phyloP scores from a whole-genome alignment of 495 filamentous ascomycete species.

The Sordaria brevicollis region DNA sequence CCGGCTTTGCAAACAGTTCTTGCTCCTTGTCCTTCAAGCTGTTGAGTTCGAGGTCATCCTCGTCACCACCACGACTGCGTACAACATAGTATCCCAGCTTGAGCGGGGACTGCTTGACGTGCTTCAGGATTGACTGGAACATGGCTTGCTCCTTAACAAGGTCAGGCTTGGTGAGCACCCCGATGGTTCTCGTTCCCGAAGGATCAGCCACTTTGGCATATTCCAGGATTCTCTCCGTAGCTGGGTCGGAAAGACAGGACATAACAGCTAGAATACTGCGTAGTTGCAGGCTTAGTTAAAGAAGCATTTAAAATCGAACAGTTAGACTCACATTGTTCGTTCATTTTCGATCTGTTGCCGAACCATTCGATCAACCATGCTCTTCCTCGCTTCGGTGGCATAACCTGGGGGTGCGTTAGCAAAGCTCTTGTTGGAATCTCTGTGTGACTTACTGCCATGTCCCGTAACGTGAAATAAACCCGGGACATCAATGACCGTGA shows the following conservation, averaged over 20 bases:
- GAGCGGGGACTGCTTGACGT: background rate
- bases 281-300: background rate
- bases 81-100: background rate
- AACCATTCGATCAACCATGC: background rate
- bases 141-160: background rate
- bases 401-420: background rate
- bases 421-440: background rate
- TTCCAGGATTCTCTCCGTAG: background rate
- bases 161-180: background rate
- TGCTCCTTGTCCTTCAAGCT: background rate
- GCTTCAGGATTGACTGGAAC: background rate
- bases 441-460: background rate
- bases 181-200: background rate
- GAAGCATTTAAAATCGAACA: background rate
- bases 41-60: background rate
- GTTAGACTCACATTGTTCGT: background rate
- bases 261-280: background rate
- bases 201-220: background rate
- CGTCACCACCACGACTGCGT: background rate
- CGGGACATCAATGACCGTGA: background rate
- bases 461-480: background rate
- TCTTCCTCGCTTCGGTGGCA: background rate
- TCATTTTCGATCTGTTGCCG: background rate
- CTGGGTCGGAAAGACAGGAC: background rate
- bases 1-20: background rate